Conservation (phyloP, 805 yeast genomes). For the Maudiozyma serrabonitensis region DNA sequence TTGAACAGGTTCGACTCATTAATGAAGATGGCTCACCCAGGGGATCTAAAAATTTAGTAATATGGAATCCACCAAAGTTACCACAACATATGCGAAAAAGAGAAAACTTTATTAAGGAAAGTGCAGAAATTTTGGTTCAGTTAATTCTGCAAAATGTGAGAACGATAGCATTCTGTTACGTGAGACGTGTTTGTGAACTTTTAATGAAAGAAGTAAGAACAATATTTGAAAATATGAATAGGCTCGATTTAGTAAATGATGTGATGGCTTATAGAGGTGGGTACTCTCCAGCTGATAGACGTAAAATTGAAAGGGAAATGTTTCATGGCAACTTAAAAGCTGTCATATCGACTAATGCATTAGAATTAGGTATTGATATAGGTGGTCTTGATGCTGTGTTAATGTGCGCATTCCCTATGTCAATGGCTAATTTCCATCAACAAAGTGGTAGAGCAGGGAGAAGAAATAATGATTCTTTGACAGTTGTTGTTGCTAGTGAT, state of each 20-base stretch:
- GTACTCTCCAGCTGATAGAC: constrained; percentile 73
- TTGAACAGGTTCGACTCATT: constrained; percentile 48
- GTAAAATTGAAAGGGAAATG: constrained; percentile 84
- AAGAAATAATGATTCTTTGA: constrained; percentile 73
- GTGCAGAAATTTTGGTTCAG: constrained; percentile 63
- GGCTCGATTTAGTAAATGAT: constrained; percentile 41
- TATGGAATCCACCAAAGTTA: constrained; percentile 81
- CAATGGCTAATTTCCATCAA: constrained; percentile 81
- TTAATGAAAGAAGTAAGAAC: constrained; percentile 73
- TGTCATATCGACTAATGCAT: constrained; percentile 87
- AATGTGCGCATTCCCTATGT: constrained; percentile 86
- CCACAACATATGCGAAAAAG: constrained; percentile 46
- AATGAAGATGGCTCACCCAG: constrained; percentile 82
- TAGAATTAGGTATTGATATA: constrained; percentile 92
- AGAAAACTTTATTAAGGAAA: constrained; percentile 61
- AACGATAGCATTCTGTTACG: constrained; percentile 84
- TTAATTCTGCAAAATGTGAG: constrained; percentile 56
- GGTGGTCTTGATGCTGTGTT: constrained; percentile 88
- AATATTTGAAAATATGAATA: constrained; percentile 37
- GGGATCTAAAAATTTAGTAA: constrained; percentile 62
- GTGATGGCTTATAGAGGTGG: constrained; percentile 96
- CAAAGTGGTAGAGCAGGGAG: constrained; percentile 98
- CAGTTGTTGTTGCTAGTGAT: constrained; percentile 72
- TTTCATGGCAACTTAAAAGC: constrained; percentile 78
- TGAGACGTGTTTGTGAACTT: constrained; percentile 76